Percentiles rank a stretch among this genome's conserved stretches.
phyloP scores from a whole-genome alignment of 176 grass and related monocot genomes.

The Elymus sibiricus region DNA sequence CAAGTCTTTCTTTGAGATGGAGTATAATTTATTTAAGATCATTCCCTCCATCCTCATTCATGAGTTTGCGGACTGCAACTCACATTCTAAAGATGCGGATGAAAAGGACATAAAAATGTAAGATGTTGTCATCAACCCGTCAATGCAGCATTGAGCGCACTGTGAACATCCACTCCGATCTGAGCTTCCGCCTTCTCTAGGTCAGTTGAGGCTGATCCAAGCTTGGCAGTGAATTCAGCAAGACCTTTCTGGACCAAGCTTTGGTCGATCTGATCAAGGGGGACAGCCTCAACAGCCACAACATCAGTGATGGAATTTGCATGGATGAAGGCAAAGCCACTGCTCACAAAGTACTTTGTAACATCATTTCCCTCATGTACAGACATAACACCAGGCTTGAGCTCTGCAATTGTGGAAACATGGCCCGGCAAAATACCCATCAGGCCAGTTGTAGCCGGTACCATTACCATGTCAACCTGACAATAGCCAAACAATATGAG shows the following conservation, averaged over 20 bases:
- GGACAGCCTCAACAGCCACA: constrained; percentile 86
- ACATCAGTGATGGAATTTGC: constrained; percentile 96
- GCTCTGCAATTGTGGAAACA: constrained; percentile 86
- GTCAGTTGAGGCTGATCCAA: constrained; percentile 74
- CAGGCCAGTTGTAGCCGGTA: constrained; percentile 91
- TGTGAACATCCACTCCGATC: constrained; percentile 96
- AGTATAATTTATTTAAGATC: constrained; percentile 80
- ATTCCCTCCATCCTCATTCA: constrained; percentile 47
- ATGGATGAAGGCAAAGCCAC: constrained; percentile 96
- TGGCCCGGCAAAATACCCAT: constrained; percentile 99
- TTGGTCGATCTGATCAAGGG: constrained; percentile 71
- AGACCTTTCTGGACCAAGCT: constrained; percentile 80
- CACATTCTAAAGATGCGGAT: constrained; percentile 52
- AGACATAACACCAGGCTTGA: constrained; percentile 90
- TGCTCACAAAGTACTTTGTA: constrained; percentile 95
- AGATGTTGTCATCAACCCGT: constrained; percentile 40
- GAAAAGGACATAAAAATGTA: constrained; percentile 34
- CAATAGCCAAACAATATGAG: background rate
- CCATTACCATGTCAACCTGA: constrained; percentile 97
- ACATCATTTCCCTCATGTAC: constrained; percentile 87
- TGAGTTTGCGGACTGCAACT: constrained; percentile 36
- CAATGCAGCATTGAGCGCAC: constrained; percentile 91
- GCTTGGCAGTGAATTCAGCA: constrained; percentile 86
- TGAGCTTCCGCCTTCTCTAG: constrained; percentile 97
- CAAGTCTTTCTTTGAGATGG: constrained; percentile 31